phyloP scores from a whole-genome alignment of 2,329 filamentous ascomycete species.

The Paraphaeosphaeria sporulosa region DNA sequence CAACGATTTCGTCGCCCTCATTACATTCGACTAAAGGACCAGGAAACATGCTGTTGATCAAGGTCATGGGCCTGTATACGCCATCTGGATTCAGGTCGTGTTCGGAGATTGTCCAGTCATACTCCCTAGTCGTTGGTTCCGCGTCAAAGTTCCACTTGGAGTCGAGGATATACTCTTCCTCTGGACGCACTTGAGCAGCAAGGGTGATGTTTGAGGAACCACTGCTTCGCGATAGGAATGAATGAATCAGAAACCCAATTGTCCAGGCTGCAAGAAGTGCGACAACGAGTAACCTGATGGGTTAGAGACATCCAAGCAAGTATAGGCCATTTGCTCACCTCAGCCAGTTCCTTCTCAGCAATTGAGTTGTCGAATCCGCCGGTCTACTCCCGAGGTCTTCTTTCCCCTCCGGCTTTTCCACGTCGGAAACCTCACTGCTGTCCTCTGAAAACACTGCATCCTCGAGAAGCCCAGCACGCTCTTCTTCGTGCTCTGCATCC shows the following conservation, averaged over 20 bases:
- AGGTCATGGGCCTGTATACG: slow-evolving; percentile 50
- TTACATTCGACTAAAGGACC: slow-evolving; percentile 52
- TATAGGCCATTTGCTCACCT: not conserved
- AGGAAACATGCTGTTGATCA: slow-evolving; percentile 52
- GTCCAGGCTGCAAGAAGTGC: slow-evolving; percentile 22
- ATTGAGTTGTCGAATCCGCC: slow-evolving; percentile 5
- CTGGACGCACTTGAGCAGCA: slow-evolving; percentile 26
- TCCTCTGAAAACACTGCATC: slow-evolving; percentile 19
- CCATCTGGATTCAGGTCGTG: slow-evolving; percentile 66
- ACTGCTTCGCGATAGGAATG: slow-evolving; percentile 16
- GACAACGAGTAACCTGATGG: slow-evolving; percentile 15
- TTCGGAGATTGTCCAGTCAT: slow-evolving; percentile 67
- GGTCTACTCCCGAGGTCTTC: not conserved
- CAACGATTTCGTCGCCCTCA: slow-evolving; percentile 72
- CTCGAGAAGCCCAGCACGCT: slow-evolving; percentile 30
- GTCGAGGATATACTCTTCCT: slow-evolving; percentile 60
- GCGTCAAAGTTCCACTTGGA: slow-evolving; percentile 64
- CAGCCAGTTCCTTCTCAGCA: slow-evolving; percentile 19
- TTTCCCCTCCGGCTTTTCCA: slow-evolving; percentile 23
- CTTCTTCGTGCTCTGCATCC: slow-evolving; percentile 23
- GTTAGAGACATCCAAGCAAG: not conserved
- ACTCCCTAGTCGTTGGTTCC: slow-evolving; percentile 61
- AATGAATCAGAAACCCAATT: slow-evolving; percentile 23
- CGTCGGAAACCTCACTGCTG: slow-evolving; percentile 14
- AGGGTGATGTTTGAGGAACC: not conserved